Evolutionary conservation across 2,329 filamentous ascomycete species (phyloP), one percentile per base, ranked within the genome.

Genomic region (Penicillium polonicum): DNA sequence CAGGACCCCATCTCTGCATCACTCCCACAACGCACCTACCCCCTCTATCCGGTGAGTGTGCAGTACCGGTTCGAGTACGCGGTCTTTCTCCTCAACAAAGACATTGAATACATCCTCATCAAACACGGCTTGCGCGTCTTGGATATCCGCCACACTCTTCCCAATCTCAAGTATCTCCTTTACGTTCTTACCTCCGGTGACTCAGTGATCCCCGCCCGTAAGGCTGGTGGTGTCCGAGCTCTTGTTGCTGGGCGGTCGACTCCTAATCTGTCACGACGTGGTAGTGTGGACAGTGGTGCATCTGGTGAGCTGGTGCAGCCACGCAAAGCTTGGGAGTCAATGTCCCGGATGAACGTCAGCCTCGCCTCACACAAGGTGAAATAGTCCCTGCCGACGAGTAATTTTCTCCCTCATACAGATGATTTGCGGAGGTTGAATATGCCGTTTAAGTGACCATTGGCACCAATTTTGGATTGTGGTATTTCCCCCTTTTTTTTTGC

Each of bases 41-140:
- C 94, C 0, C 82, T 99, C 0, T 92, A 92, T 74, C 75, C 89
- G 78, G 82, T 84, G 69, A 83, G 85, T 2, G 85, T 91, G 0
- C 86, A 92, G 45, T 97, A 93, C 78, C 87, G 93, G 2, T 97
- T 97, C 74, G 93, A 97, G 68, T 99, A 97, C 72, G 94, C 83
- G 12, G 94, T 96, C 71, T 99, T 97, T 68, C 79, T 97, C n/a
- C 82, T 99, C 15, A 97, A 97, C 78, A 97, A 97, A 76, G 81
- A 97, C 70, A 92, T 99, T 55, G 92, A 97, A 65, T 80, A 87
- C 48, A 71, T 89, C 12, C 78, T 85, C 66, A 83, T 81, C 59
- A 76, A 79, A 1, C 87, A 92, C 63, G 88, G 88, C 0, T 79
- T 97, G 13, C 87, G 88, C 46, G 87, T 96, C 1, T 83, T 97